Conservation (phyloP, 192 early-diverging fungal species). For the Backusella parvicylindrica region DNA sequence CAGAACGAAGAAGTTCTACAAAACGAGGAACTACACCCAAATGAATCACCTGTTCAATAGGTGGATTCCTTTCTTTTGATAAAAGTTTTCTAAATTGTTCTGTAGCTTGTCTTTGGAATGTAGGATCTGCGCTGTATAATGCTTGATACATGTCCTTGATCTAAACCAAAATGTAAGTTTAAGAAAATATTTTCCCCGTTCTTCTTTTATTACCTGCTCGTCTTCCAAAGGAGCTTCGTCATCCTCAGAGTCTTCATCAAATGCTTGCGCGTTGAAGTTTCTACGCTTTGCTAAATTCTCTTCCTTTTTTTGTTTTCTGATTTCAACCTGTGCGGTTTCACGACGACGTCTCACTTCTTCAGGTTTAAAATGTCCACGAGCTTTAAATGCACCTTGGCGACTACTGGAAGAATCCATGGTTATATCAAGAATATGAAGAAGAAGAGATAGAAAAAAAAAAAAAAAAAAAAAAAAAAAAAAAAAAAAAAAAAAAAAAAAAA, state of each 20-base stretch:
- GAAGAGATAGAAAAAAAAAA: background rate
- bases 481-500: background rate
- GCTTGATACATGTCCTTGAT: constrained; percentile 1
- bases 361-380: constrained; percentile 48
- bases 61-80: constrained; percentile 47
- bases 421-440: too few relatives aligned
- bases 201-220: background rate
- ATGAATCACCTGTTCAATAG: constrained; percentile 48
- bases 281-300: constrained; percentile 44
- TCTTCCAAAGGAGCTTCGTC: background rate
- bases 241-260: constrained; percentile 12
- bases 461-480: background rate
- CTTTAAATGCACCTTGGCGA: constrained; percentile 53
- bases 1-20: constrained; percentile 45
- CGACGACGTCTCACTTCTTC: constrained; percentile 45
- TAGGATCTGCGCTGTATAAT: constrained; percentile 31
- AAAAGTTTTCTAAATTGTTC: constrained; percentile 44
- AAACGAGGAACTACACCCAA: constrained; percentile 45
- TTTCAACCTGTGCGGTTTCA: constrained; percentile 39
- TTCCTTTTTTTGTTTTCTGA: constrained; percentile 46
- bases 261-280: constrained; percentile 44
- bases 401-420: background rate
- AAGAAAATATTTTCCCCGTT: background rate
- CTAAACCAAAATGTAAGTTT: too few relatives aligned
- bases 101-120: constrained; percentile 38